Conservation (phyloP, 78 protist genomes). For the Thecamonas trahens region DNA sequence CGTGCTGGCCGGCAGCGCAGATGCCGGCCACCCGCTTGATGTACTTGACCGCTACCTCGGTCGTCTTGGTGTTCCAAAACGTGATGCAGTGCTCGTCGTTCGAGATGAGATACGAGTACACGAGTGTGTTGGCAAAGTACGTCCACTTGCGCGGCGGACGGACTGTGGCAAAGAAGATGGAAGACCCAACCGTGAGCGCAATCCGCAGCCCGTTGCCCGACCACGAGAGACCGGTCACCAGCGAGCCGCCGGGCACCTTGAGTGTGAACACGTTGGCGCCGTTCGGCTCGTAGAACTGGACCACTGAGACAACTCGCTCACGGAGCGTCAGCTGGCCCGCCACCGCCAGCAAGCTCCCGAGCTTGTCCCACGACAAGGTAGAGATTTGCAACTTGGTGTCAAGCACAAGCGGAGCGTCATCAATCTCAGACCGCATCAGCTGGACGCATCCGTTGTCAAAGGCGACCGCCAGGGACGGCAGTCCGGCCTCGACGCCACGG, state of each 20-base stretch:
- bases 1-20: constrained; percentile 29
- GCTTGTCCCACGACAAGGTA: constrained; percentile 43
- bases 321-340: constrained; percentile 20
- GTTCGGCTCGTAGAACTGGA: constrained; percentile 59
- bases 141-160: constrained; percentile 66
- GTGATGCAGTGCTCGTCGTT: constrained; percentile 48
- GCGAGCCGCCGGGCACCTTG: constrained; percentile 45
- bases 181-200: constrained; percentile 69
- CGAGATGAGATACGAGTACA: constrained; percentile 45
- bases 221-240: constrained; percentile 44
- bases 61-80: constrained; percentile 51
- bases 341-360: constrained; percentile 65
- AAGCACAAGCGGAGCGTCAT: constrained; percentile 47
- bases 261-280: constrained; percentile 57
- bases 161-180: constrained; percentile 74
- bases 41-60: constrained; percentile 33
- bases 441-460: constrained; percentile 57
- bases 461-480: constrained; percentile 51
- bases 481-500: constrained; percentile 3
- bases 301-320: neutral
- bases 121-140: constrained; percentile 54
- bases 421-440: constrained; percentile 44
- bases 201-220: constrained; percentile 63
- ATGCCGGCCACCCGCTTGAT: constrained; percentile 34
- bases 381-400: constrained; percentile 52